phyloP scores from a whole-genome alignment of 306 rosid species.

The Leucaena leucocephala region DNA sequence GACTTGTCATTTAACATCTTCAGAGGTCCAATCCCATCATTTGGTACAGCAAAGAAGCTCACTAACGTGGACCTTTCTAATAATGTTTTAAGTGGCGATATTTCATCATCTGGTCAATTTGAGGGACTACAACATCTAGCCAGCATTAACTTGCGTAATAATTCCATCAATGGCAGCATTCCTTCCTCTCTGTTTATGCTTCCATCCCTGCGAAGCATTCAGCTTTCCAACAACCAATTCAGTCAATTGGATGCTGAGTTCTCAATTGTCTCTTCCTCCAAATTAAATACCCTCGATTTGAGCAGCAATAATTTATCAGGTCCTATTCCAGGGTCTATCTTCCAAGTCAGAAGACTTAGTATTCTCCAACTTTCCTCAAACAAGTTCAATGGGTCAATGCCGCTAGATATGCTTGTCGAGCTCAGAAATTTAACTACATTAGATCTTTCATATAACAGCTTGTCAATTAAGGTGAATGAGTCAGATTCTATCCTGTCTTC shows the following conservation, averaged over 20 bases:
- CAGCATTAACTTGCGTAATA: conserved; percentile 1
- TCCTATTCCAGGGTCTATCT: conserved; percentile 42
- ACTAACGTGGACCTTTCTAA: conserved; percentile 42
- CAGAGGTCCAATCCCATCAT: conserved; percentile 46
- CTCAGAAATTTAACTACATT: conserved; percentile 48
- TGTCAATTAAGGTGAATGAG: conserved; percentile 21
- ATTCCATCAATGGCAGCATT: conserved; percentile 46
- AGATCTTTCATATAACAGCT: conserved; percentile 61
- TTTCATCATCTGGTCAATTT: conserved; percentile 37
- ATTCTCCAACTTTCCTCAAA: conserved; percentile 56
- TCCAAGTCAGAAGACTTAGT: conserved; percentile 37
- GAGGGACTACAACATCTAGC: conserved; percentile 35
- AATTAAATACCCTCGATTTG: conserved; percentile 51
- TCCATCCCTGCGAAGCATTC: conserved; percentile 30
- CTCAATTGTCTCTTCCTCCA: conserved; percentile 9
- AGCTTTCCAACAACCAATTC: conserved; percentile 43
- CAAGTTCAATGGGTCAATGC: conserved; percentile 46
- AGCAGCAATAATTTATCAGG: conserved; percentile 56
- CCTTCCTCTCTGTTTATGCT: conserved; percentile 43
- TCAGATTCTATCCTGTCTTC: neutral
- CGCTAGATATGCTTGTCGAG: conserved; percentile 11
- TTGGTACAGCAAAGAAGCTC: conserved; percentile 33
- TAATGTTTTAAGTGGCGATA: conserved; percentile 41
- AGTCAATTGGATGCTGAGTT: conserved; percentile 23
- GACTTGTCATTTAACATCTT: conserved; percentile 44